Percentiles rank a stretch among this genome's conserved stretches.
Evolutionary conservation across 2,329 filamentous ascomycete genomes (phyloP).

Genomic region (Cercospora berteroae): DNA sequence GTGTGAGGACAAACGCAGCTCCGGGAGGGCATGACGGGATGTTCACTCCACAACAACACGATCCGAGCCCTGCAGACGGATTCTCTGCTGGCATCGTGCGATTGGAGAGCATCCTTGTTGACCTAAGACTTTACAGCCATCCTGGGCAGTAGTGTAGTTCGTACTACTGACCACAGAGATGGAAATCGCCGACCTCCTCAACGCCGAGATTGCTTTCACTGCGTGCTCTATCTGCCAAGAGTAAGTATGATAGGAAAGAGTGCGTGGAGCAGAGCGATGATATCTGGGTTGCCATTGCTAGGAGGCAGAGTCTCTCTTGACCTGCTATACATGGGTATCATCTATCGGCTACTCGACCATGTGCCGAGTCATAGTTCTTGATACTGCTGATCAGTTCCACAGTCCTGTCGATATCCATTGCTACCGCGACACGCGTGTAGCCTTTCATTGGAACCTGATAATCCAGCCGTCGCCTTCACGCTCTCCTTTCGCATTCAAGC

Average conservation of each 20-base stretch:
- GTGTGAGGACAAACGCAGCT: not conserved
- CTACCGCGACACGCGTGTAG: not conserved
- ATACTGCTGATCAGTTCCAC: not conserved
- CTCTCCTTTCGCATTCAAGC: slow-evolving; percentile 45
- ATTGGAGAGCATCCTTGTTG: not conserved
- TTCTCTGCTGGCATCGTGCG: not conserved
- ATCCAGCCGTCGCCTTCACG: slow-evolving; percentile 48
- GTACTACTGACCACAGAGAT: not conserved
- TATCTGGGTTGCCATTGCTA: not conserved
- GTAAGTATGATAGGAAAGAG: not conserved
- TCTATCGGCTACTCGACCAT: not conserved
- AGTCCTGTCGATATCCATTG: slow-evolving; percentile 7
- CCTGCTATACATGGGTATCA: not conserved
- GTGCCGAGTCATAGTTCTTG: not conserved
- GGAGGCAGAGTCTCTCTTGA: not conserved
- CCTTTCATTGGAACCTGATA: slow-evolving; percentile 30
- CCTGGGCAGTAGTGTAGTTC: not conserved
- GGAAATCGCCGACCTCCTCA: not conserved
- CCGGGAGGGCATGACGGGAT: not conserved
- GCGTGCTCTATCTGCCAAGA: not conserved
- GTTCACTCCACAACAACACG: not conserved
- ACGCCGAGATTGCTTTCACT: not conserved
- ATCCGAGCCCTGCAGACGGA: not conserved
- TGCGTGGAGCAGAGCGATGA: not conserved
- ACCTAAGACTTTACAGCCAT: not conserved